These are phyloP conservation scores for Limonomyces culmigenus DNA, from an alignment of 1,284 basidiomycete genomes.

Conservation along the genomic window DNA sequence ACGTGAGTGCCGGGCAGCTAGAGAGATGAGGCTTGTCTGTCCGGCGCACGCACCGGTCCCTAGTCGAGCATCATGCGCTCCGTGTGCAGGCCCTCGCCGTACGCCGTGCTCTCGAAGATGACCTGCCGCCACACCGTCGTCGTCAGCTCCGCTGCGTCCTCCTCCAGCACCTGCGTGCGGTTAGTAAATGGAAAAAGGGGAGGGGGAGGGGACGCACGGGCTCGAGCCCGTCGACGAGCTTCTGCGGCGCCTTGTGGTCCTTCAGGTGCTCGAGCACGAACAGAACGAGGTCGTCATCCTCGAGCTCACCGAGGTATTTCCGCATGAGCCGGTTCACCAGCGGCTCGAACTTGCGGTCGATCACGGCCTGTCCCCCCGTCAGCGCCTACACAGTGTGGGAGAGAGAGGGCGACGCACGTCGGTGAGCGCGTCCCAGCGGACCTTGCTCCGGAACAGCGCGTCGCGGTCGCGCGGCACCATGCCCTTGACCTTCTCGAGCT, in stretches of 20 bases:
- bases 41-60: background rate
- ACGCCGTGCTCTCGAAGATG: conserved; percentile 82
- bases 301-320: conserved; percentile 73
- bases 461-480: conserved; percentile 60
- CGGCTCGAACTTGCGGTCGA: conserved; percentile 69
- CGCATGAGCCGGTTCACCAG: conserved; percentile 66
- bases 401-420: conserved; percentile 38
- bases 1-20: too few species aligned
- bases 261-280: conserved; percentile 80
- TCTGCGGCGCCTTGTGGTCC: conserved; percentile 66
- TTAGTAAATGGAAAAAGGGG: conserved; percentile 2
- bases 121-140: conserved; percentile 73
- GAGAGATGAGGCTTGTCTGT: too few species aligned
- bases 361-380: conserved; percentile 33
- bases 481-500: conserved; percentile 55
- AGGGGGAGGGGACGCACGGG: conserved; percentile 42
- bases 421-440: conserved; percentile 74
- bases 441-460: conserved; percentile 58
- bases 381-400: conserved; percentile 4
- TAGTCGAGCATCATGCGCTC: conserved; percentile 62
- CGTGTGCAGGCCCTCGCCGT: conserved; percentile 67
- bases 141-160: conserved; percentile 68
- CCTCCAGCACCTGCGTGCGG: conserved; percentile 57
- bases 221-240: conserved; percentile 74
- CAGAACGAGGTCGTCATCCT: conserved; percentile 79